Evolutionary conservation across 2,329 filamentous ascomycete species (phyloP).

Genomic region (Anthostomella pinea): DNA sequence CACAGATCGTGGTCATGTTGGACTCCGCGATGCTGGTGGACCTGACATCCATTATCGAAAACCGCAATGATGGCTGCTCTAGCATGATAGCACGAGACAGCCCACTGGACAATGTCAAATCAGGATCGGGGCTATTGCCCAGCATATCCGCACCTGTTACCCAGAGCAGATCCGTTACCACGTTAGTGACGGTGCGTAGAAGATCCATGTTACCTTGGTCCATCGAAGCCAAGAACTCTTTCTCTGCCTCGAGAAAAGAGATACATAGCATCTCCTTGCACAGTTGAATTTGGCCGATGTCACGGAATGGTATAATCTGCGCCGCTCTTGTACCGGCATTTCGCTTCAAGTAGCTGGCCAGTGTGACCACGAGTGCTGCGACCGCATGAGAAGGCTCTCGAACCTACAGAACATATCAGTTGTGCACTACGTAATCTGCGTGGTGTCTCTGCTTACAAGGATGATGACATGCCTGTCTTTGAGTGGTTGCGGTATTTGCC

Average conservation of each 20-base stretch:
- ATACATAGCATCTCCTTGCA: slow-evolving; percentile 5
- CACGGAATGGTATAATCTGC: background rate
- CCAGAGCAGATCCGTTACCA: slow-evolving; percentile 13
- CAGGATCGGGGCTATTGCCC: slow-evolving; percentile 1
- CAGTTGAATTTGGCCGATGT: background rate
- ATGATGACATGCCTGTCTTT: too few relatives aligned
- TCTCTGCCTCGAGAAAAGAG: slow-evolving; percentile 14
- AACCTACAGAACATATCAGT: too few relatives aligned
- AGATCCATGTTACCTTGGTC: slow-evolving; percentile 9
- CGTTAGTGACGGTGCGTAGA: slow-evolving; percentile 13
- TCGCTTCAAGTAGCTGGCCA: too few relatives aligned
- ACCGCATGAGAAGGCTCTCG: too few relatives aligned
- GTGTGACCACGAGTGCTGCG: too few relatives aligned
- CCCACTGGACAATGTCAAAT: slow-evolving; percentile 3
- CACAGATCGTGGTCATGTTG: slow-evolving; percentile 1
- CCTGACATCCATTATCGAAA: slow-evolving; percentile 3
- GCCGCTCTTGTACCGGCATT: background rate
- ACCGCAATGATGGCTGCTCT: slow-evolving; percentile 10
- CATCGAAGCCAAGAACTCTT: slow-evolving; percentile 13
- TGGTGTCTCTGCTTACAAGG: too few relatives aligned
- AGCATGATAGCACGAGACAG: slow-evolving; percentile 9
- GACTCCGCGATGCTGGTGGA: background rate
- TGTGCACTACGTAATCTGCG: too few relatives aligned
- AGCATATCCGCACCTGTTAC: slow-evolving; percentile 13
- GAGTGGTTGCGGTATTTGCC: too few relatives aligned